These are phyloP conservation scores for Immersiella caudata DNA, from an alignment of 495 filamentous ascomycete genomes.

Conservation along the genomic window DNA sequence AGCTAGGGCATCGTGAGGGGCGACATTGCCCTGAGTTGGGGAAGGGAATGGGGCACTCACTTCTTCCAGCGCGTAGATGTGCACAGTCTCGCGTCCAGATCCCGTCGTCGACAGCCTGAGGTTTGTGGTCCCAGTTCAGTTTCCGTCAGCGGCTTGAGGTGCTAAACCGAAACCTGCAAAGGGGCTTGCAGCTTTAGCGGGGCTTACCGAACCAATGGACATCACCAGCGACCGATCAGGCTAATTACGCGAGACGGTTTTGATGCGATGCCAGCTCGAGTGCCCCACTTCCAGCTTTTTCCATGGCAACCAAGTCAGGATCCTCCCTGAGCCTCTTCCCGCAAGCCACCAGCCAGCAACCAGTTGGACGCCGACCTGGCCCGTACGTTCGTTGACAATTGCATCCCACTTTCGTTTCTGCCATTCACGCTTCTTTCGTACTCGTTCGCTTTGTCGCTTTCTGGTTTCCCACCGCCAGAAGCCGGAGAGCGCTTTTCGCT, in stretches of 20 bases:
- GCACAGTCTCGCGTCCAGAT: no score
- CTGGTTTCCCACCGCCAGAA: not conserved
- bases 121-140: not conserved
- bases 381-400: conserved; percentile 29
- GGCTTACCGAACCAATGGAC: conserved; percentile 27
- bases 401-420: conserved; percentile 32
- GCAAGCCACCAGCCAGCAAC: conserved; percentile 28
- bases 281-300: conserved; percentile 30
- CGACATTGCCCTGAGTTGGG: no score
- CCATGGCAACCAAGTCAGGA: conserved; percentile 32
- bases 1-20: no score
- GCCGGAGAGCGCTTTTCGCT: not conserved
- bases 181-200: conserved; percentile 3
- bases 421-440: not conserved
- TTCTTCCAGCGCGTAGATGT: no score
- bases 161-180: conserved; percentile 7
- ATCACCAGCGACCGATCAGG: conserved; percentile 26
- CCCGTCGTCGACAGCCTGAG: no score
- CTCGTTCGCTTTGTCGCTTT: not conserved
- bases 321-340: conserved; percentile 21
- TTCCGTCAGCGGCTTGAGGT: conserved; percentile 1
- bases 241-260: conserved; percentile 37
- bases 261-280: conserved; percentile 13
- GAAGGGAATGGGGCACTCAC: no score
- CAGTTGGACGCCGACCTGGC: conserved; percentile 19